These are phyloP conservation scores for Aspergillus diversus DNA, from an alignment of 495 filamentous ascomycete species.

Conservation along the genomic window DNA sequence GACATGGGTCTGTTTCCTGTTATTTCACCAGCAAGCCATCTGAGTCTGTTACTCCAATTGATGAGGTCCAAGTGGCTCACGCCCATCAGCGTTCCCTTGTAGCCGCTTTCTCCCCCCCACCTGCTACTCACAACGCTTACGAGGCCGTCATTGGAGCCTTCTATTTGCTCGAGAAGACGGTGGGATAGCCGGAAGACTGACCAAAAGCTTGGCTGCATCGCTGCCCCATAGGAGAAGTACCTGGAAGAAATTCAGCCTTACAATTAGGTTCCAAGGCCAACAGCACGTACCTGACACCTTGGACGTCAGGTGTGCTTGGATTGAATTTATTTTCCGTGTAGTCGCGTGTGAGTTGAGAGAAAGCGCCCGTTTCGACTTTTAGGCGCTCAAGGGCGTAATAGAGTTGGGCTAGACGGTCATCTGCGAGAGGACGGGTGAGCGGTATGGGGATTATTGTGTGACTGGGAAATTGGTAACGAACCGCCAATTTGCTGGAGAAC, in stretches of 20 bases:
- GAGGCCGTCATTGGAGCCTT: constrained; percentile 91
- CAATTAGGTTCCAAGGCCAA: not conserved
- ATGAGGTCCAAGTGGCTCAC: constrained; percentile 93
- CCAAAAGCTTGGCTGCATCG: constrained; percentile 64
- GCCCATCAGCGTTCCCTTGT: constrained; percentile 85
- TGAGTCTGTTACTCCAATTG: constrained; percentile 89
- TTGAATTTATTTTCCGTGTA: constrained; percentile 90
- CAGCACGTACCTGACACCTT: constrained; percentile 60
- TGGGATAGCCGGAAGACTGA: constrained; percentile 78
- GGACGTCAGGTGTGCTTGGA: constrained; percentile 70
- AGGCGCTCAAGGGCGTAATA: constrained; percentile 70
- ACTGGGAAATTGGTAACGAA: constrained; percentile 16
- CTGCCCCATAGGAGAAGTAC: constrained; percentile 93
- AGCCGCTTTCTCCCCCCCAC: constrained; percentile 73
- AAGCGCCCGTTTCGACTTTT: constrained; percentile 79
- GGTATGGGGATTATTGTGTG: not conserved
- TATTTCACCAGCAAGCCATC: constrained; percentile 69
- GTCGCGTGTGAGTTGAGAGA: constrained; percentile 76
- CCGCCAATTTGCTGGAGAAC: constrained; percentile 70
- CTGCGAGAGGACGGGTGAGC: constrained; percentile 28
- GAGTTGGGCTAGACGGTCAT: constrained; percentile 62
- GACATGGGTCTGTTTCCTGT: constrained; percentile 72
- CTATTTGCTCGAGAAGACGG: constrained; percentile 64
- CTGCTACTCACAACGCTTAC: constrained; percentile 83
- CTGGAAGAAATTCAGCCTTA: constrained; percentile 37